Evolutionary conservation across 805 yeast species (phyloP).

Genomic region (Suhomyces sp.): DNA sequence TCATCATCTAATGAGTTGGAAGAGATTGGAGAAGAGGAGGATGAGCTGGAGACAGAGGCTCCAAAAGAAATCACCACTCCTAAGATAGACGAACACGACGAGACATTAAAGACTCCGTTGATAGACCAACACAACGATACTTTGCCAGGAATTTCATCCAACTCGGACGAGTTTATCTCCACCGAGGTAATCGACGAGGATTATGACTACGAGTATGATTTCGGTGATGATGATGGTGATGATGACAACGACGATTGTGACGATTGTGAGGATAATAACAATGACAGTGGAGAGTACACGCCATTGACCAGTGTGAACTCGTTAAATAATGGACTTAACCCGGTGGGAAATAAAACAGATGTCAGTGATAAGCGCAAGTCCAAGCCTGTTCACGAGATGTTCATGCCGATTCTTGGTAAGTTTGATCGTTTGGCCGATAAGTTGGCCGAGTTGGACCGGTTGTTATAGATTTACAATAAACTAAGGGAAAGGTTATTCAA

Average conservation of each 20-base stretch:
- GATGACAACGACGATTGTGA: conserved; percentile 18
- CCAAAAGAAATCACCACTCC: conserved; percentile 4
- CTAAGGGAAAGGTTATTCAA: no score
- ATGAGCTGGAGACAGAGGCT: conserved; percentile 3
- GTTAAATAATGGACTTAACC: conserved; percentile 14
- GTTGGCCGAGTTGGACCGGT: conserved; percentile 36
- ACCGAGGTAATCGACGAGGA: conserved; percentile 5
- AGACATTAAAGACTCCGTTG: background rate
- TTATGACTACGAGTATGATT: conserved; percentile 7
- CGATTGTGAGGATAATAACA: background rate
- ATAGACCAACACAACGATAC: background rate
- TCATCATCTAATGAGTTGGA: conserved; percentile 8
- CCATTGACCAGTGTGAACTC: conserved; percentile 39
- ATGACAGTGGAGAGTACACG: conserved; percentile 21
- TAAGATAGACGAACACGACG: conserved; percentile 3
- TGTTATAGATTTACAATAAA: conserved; percentile 6
- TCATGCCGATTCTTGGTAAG: conserved; percentile 55
- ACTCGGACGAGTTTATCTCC: background rate
- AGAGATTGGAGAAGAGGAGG: conserved; percentile 14
- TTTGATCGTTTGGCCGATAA: conserved; percentile 43
- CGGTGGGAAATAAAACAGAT: conserved; percentile 9
- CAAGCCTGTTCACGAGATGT: conserved; percentile 48
- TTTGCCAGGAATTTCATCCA: background rate
- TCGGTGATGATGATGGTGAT: conserved; percentile 12
- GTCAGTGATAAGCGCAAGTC: conserved; percentile 22